Base-by-base conservation (phyloP, 306 rosid genomes). In the Senna tora region DNA sequence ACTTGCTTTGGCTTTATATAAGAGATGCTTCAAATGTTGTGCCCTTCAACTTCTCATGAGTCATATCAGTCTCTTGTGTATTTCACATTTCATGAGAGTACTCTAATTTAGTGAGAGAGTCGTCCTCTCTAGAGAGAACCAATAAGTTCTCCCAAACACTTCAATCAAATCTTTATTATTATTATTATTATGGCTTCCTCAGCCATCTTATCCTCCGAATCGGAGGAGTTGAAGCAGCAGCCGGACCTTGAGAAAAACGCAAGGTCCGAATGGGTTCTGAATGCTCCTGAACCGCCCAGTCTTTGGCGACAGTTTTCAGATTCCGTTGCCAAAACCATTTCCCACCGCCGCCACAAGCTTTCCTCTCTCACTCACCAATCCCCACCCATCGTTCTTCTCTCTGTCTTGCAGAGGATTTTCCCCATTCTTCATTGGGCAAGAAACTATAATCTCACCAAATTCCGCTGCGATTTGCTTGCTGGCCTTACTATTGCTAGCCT, bases 121-220 rank as follows among this genome's bases (percentile, higher is more conserved):
- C 4, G 15, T n/a, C 66, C 16, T 71, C 30, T 15, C 6, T 43
- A 30, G 73, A 21, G 73, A 21, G 83, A 67, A 66, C 11, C n/a
- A n/a, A n/a, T n/a, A 62, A 75, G 88, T 81, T 84, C 85, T 62
- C 79, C 76, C 83, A 81, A 84, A 81, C 80, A 75, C 84, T 84
- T 81, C 86, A 82, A 30, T 21, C 8, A 57, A 55, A 19, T 21
- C 2, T 36, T 7, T 36, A 36, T 36, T n/a, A n/a, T n/a, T n/a
- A n/a, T 7, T 36, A n/a, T 11, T 11, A 11, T 10, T 5, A 80
- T 83, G 90, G 73, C 76, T 77, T 79, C 77, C 43, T 67, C 74
- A 39, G 38, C 16, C 6, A 57, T 55, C 46, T 67, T 54, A 0
- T 49, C 73, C 63, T 77, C 46, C 53, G 67, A 58, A 70, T 55